A percentile compares a stretch with the other conserved stretches of the same genome.
phyloP scores from a whole-genome alignment of 306 rosid species.

The Rosa rugosa region DNA sequence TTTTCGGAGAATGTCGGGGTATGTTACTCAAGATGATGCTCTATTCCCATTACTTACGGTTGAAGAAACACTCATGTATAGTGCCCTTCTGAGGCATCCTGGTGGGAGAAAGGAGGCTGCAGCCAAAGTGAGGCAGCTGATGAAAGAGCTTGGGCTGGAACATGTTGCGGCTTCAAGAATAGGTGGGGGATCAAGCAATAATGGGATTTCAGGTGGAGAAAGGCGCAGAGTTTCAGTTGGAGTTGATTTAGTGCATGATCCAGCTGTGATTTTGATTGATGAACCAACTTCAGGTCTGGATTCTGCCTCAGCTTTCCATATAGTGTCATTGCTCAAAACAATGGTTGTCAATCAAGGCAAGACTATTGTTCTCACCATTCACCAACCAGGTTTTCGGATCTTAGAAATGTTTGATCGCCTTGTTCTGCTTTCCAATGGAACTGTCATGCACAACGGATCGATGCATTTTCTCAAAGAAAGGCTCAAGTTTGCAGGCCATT shows the following conservation, averaged over 20 bases:
- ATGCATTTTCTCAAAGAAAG: conserved; percentile 66
- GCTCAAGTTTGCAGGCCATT: conserved; percentile 56
- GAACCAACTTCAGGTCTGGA: conserved; percentile 98
- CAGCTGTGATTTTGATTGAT: conserved; percentile 80
- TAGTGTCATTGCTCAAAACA: conserved; percentile 69
- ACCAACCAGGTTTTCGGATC: conserved; percentile 93
- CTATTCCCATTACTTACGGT: conserved; percentile 84
- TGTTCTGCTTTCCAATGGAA: conserved; percentile 70
- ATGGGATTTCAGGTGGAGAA: conserved; percentile 82
- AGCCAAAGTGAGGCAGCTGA: conserved; percentile 55
- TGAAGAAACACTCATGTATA: conserved; percentile 83
- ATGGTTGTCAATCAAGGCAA: conserved; percentile 74
- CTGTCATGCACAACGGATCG: conserved; percentile 74
- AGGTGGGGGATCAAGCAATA: conserved; percentile 55
- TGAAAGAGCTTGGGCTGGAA: conserved; percentile 83
- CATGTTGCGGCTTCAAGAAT: conserved; percentile 71
- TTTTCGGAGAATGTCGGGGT: conserved; percentile 66
- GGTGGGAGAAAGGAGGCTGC: conserved; percentile 54
- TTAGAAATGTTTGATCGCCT: conserved; percentile 63
- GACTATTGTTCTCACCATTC: conserved; percentile 80
- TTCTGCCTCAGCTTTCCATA: conserved; percentile 89
- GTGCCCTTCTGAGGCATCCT: conserved; percentile 77
- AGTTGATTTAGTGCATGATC: conserved; percentile 91
- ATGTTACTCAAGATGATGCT: conserved; percentile 83
- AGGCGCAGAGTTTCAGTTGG: conserved; percentile 92